Percentiles rank a stretch among this genome's conserved stretches.
These are phyloP conservation scores for Puya raimondii DNA, from an alignment of 176 grass and related monocot genomes.

Conservation along the genomic window DNA sequence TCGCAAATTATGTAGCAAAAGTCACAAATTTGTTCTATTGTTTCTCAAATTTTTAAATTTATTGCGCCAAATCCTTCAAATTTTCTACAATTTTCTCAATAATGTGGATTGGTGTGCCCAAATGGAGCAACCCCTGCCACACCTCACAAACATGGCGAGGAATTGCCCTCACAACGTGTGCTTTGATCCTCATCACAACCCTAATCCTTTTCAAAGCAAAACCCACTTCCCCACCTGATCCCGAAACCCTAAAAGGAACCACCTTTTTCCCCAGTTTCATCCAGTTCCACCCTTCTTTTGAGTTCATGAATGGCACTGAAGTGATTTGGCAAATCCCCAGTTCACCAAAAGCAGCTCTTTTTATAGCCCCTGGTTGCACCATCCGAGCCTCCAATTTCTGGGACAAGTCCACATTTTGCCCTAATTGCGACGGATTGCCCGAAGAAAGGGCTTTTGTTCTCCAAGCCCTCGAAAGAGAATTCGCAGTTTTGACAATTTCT, in stretches of 20 bases:
- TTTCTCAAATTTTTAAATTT: background rate
- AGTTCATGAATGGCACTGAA: slow-evolving; percentile 48
- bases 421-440: slow-evolving; percentile 58
- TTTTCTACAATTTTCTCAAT: background rate
- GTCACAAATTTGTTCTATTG: too few relatives aligned
- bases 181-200: slow-evolving; percentile 31
- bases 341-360: slow-evolving; percentile 42
- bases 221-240: slow-evolving; percentile 12
- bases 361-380: slow-evolving; percentile 74
- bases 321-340: slow-evolving; percentile 70
- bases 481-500: slow-evolving; percentile 61
- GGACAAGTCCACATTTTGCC: slow-evolving; percentile 57
- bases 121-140: slow-evolving; percentile 4
- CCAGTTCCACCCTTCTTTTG: slow-evolving; percentile 43
- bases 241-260: background rate
- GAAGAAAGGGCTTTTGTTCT: slow-evolving; percentile 74
- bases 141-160: slow-evolving; percentile 3
- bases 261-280: slow-evolving; percentile 20
- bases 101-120: slow-evolving; percentile 23
- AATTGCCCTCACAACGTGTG: slow-evolving; percentile 17
- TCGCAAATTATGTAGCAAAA: too few relatives aligned
- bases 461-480: slow-evolving; percentile 47
- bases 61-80: background rate
- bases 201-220: slow-evolving; percentile 18
- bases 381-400: slow-evolving; percentile 78